phyloP scores from a whole-genome alignment of 345 rosid species.

The Lagerstroemia speciosa region DNA sequence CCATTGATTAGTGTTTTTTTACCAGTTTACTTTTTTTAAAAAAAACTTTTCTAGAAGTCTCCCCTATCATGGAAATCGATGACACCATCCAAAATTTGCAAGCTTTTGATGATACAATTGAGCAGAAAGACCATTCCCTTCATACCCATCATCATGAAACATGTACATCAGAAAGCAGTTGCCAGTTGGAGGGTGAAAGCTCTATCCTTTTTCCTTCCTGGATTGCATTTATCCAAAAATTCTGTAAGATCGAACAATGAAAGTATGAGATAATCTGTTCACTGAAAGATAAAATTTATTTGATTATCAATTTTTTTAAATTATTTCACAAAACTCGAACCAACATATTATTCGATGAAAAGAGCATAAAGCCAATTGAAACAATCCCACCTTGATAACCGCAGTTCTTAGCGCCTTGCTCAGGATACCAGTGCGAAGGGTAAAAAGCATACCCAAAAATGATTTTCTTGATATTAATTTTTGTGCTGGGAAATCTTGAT shows the following conservation, averaged over 20 bases:
- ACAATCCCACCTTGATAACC: too few species aligned
- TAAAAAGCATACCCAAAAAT: too few species aligned
- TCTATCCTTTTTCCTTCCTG: not conserved
- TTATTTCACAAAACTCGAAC: too few species aligned
- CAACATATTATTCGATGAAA: too few species aligned
- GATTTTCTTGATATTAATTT: too few species aligned
- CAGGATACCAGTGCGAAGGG: not conserved
- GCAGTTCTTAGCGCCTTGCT: too few species aligned
- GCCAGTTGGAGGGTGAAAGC: not conserved
- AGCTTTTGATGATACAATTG: not conserved
- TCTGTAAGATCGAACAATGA: too few species aligned
- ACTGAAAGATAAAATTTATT: too few species aligned
- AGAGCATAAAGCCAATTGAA: too few species aligned
- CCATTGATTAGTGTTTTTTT: not conserved
- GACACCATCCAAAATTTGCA: not conserved
- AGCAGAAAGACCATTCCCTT: not conserved
- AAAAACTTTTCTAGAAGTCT: not conserved
- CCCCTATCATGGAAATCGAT: not conserved
- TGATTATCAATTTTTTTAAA: too few species aligned
- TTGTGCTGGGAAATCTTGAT: too few species aligned
- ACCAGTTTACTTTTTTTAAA: not conserved
- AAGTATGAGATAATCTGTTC: too few species aligned
- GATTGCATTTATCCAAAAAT: not conserved
- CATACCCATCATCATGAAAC: not conserved
- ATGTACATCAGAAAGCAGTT: not conserved